These are phyloP conservation scores for Nicotiana obtusifolia DNA, from an alignment of 257 asterid genomes.

Conservation along the genomic window DNA sequence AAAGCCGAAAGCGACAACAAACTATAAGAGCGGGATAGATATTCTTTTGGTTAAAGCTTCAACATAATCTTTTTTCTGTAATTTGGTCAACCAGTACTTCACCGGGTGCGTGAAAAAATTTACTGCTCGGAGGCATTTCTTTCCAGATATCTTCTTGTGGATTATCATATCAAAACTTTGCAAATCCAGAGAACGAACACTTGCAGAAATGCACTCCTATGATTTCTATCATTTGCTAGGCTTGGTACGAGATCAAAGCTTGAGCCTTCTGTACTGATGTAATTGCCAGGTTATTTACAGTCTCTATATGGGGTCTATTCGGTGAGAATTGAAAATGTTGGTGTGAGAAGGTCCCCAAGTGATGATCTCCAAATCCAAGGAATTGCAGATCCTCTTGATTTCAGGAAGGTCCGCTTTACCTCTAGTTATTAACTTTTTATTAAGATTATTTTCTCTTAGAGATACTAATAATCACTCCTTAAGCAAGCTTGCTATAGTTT, in stretches of 20 bases:
- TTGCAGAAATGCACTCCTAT: neutral
- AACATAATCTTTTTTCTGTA: neutral
- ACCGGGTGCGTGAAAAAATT: neutral
- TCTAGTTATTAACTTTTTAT: neutral
- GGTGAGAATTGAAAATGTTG: constrained; percentile 59
- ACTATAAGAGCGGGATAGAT: neutral
- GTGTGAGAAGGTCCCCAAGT: constrained; percentile 65
- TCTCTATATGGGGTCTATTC: constrained; percentile 64
- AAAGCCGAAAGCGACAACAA: neutral
- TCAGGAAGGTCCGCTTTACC: constrained; percentile 47
- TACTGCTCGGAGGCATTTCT: neutral
- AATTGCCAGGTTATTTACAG: constrained; percentile 55
- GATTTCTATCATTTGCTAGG: neutral
- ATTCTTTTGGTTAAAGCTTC: neutral
- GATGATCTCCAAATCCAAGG: constrained; percentile 78
- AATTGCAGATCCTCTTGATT: constrained; percentile 54
- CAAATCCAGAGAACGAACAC: neutral
- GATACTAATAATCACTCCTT: neutral
- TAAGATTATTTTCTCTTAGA: neutral
- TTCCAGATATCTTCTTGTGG: neutral
- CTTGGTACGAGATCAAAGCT: neutral
- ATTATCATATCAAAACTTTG: neutral
- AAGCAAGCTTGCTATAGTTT: neutral
- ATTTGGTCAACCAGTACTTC: neutral
- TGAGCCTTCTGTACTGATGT: neutral